Evolutionary conservation across 306 rosid species (phyloP), one percentile per base, ranked within the genome.

Genomic region (Crotalaria pallida): DNA sequence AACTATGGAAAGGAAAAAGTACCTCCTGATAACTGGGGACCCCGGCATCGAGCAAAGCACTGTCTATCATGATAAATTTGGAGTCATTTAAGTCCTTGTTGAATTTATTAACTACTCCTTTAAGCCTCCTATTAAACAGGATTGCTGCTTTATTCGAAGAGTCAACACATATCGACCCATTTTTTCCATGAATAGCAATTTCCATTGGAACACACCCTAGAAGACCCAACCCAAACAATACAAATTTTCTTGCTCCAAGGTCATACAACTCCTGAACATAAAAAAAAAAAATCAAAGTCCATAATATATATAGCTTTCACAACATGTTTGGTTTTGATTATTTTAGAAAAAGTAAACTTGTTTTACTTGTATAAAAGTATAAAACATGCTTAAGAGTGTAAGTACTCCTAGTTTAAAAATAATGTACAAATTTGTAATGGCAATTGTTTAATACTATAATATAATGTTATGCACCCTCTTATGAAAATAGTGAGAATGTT

Each of bases 211-310:
- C n/a, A 75, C 97, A 91, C 0, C 96, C 94, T 21, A 92, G 0
- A 17, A 2, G 11, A 43, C 77, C 69, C 16, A 81, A 5, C 9
- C 95, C 96, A 66, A 77, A 6, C 79, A 86, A 24, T 3, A 47
- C 85, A 48, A 92, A 22, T 69, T 90, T 90, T 47, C 87, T 92
- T 50, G 86, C 96, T 72, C 96, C 96, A 22, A 73, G 44, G 17
- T 4, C 29, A 52, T 86, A 50, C 85, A 90, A 73, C 2, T 10
- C 75, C 88, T 88, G 45, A 43, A 15, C 17, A 33, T 13, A 15
- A 36, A 45, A 41, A 36, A 33, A 13, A 15, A 36, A 45, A 41
- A 36, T 1, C n/a, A 16, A 49, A 33, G 12, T 9, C 13, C n/a
- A n/a, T n/a, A n/a, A 10, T 8, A 8, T 2, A 36, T 13, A 36